phyloP scores from a whole-genome alignment of 1,284 basidiomycete species.

The Moesziomyces parantarcticus region DNA sequence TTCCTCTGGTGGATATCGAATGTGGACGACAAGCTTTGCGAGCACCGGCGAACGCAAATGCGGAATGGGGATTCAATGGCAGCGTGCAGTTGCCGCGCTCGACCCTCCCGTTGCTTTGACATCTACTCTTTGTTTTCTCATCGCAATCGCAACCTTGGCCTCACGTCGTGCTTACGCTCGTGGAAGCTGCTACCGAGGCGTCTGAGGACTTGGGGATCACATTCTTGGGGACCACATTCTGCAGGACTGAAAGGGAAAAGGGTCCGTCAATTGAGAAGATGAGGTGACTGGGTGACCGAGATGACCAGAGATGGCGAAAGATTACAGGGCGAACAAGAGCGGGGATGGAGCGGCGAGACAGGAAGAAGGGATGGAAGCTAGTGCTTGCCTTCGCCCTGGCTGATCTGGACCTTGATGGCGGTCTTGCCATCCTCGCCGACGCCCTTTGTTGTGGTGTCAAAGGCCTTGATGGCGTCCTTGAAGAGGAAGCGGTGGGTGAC shows the following conservation, averaged over 20 bases:
- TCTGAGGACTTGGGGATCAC: no score
- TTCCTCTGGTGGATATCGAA: not conserved
- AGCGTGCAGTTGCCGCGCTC: not conserved
- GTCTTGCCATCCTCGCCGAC: constrained; percentile 75
- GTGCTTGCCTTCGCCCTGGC: constrained; percentile 57
- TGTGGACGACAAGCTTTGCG: not conserved
- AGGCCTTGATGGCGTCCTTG: constrained; percentile 71
- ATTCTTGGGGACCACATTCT: no score
- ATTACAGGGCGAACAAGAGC: constrained; percentile 1
- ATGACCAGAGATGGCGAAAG: constrained; percentile 9
- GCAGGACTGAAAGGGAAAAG: no score
- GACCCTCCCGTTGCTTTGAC: not conserved
- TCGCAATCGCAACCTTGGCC: not conserved
- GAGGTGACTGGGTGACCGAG: constrained; percentile 1
- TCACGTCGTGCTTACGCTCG: no score
- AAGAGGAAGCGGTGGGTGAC: constrained; percentile 73
- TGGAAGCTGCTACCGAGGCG: no score
- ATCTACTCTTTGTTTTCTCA: not conserved
- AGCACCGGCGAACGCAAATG: not conserved
- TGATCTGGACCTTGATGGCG: constrained; percentile 71
- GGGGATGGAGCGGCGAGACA: not conserved
- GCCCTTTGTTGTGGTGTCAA: constrained; percentile 73
- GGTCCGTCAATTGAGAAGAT: not conserved
- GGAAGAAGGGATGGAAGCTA: not conserved
- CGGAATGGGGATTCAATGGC: not conserved